phyloP scores from a whole-genome alignment of 139 green algal species.

The Axilococcus clingmanii region DNA sequence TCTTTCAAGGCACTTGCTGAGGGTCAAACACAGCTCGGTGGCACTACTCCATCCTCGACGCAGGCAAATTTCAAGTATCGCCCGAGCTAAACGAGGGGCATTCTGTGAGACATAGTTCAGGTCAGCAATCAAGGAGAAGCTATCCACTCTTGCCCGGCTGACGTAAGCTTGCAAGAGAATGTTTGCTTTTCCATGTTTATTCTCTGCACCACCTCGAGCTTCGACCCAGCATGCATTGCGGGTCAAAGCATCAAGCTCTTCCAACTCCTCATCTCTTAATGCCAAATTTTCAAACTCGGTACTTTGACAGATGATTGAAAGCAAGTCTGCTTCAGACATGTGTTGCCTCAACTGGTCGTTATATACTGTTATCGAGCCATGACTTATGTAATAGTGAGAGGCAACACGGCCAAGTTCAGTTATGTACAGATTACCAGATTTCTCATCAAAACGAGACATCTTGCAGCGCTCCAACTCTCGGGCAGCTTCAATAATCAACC shows the following conservation, averaged over 20 bases:
- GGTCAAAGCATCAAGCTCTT: conserved; percentile 74
- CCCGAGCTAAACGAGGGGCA: conserved; percentile 75
- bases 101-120: conserved; percentile 87
- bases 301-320: conserved; percentile 73
- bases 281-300: conserved; percentile 92
- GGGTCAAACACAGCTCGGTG: conserved; percentile 42
- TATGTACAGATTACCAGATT: conserved; percentile 78
- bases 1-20: conserved; percentile 72
- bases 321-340: conserved; percentile 65
- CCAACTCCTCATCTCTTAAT: conserved; percentile 91
- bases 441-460: conserved; percentile 90
- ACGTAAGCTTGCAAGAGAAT: conserved; percentile 85
- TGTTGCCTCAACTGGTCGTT: conserved; percentile 72
- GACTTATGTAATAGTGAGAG: conserved; percentile 86
- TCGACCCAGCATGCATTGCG: conserved; percentile 48
- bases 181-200: conserved; percentile 84
- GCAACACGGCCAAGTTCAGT: conserved; percentile 90
- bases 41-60: conserved; percentile 56
- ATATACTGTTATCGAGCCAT: conserved; percentile 71
- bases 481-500: conserved; percentile 62
- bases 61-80: conserved; percentile 91
- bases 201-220: conserved; percentile 69
- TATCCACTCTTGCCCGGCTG: conserved; percentile 61
- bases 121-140: conserved; percentile 88
- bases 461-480: conserved; percentile 51